These are phyloP conservation scores for Ormosia semicastrata DNA, from an alignment of 306 rosid genomes.

Conservation along the genomic window DNA sequence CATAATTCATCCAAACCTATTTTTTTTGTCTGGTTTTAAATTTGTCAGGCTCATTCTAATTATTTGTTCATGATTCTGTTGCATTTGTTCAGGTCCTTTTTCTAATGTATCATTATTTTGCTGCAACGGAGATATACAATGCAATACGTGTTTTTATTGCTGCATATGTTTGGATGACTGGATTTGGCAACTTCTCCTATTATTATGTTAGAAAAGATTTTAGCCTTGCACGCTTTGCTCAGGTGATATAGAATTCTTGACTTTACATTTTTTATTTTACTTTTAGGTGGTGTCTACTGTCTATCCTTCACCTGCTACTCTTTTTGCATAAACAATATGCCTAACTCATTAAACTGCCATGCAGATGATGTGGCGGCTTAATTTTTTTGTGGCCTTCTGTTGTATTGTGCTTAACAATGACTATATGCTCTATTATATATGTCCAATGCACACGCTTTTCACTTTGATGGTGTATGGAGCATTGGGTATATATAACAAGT, in stretches of 20 bases:
- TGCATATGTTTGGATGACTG: slow-evolving; percentile 99
- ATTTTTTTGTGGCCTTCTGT: slow-evolving; percentile 87
- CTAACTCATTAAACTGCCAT: slow-evolving; percentile 24
- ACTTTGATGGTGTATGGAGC: slow-evolving; percentile 99
- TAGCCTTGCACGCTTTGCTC: slow-evolving; percentile 89
- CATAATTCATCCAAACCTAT: slow-evolving; percentile 20
- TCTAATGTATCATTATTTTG: slow-evolving; percentile 95
- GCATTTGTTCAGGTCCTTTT: slow-evolving; percentile 77
- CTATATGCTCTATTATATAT: slow-evolving; percentile 93
- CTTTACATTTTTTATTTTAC: neutral
- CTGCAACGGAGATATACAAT: slow-evolving; percentile 95
- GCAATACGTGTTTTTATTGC: slow-evolving; percentile 96
- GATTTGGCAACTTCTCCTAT: slow-evolving; percentile 98
- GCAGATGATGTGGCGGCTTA: slow-evolving; percentile 99
- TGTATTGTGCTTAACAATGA: slow-evolving; percentile 91
- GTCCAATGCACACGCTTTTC: slow-evolving; percentile 98
- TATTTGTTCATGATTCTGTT: slow-evolving; percentile 13
- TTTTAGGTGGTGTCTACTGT: neutral
- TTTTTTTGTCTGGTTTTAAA: neutral
- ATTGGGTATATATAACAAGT: slow-evolving; percentile 81
- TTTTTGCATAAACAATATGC: neutral
- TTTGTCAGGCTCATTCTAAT: slow-evolving; percentile 4
- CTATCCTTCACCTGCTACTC: neutral
- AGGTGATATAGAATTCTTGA: slow-evolving; percentile 51
- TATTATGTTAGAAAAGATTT: slow-evolving; percentile 94